Evolutionary conservation across 75 land plant genomes (phyloP).

Genomic region (Larix kaempferi): DNA sequence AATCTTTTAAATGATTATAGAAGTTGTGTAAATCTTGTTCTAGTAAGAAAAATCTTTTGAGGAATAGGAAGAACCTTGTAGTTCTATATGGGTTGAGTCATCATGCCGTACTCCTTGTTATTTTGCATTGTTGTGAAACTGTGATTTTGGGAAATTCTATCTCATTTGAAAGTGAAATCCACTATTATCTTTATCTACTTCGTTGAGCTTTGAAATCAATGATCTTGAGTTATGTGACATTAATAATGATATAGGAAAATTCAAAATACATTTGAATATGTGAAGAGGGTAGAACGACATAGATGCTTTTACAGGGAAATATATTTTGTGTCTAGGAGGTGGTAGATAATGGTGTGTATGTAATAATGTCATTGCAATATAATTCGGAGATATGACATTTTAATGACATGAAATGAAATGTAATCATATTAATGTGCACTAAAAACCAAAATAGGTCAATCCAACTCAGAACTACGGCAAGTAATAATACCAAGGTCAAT

Average conservation of each 20-base stretch:
- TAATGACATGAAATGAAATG: background rate
- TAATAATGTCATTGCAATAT: background rate
- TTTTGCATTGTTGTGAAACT: background rate
- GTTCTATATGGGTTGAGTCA: background rate
- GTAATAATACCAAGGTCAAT: too few species aligned
- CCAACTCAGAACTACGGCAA: too few species aligned
- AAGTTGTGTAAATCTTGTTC: background rate
- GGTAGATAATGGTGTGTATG: background rate
- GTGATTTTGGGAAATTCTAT: background rate
- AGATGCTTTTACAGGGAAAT: background rate
- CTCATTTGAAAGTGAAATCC: background rate
- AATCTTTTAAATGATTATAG: background rate
- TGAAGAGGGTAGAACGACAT: too few species aligned
- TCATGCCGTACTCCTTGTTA: too few species aligned
- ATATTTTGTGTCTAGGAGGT: background rate
- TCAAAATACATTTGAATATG: too few species aligned
- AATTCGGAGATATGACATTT: background rate
- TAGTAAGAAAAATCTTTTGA: background rate
- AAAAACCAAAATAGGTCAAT: too few species aligned
- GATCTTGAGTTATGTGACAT: too few species aligned
- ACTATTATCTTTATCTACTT: background rate
- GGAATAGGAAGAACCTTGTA: background rate
- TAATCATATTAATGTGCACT: too few species aligned
- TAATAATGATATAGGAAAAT: too few species aligned
- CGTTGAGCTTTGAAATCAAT: too few species aligned